phyloP scores from a whole-genome alignment of 345 rosid species.

The Gossypium longicalyx region DNA sequence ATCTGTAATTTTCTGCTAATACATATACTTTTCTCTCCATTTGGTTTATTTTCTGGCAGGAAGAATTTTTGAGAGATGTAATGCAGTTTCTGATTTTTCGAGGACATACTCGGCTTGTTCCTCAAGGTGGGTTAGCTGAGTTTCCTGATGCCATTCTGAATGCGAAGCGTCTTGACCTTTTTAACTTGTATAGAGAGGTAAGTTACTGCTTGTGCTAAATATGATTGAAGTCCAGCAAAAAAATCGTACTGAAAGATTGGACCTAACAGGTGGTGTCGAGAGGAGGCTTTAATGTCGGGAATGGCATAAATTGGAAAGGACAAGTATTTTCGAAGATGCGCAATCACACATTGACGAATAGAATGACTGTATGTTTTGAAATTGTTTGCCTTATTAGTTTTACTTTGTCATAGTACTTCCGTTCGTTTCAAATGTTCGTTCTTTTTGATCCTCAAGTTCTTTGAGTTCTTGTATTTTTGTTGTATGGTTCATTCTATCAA shows the following conservation, averaged over 20 bases:
- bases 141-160: constrained; percentile 97
- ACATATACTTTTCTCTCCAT: neutral
- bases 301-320: constrained; percentile 99
- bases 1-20: neutral
- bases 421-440: neutral
- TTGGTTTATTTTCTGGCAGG: constrained; percentile 43
- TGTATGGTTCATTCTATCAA: neutral
- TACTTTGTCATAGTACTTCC: constrained; percentile 2
- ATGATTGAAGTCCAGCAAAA: constrained; percentile 4
- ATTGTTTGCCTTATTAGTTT: constrained; percentile 3
- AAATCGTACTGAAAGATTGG: constrained; percentile 9
- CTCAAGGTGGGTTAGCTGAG: constrained; percentile 89
- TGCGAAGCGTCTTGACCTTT: constrained; percentile 94
- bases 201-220: constrained; percentile 7
- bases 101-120: constrained; percentile 95
- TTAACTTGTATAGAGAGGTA: constrained; percentile 97
- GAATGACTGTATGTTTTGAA: constrained; percentile 78
- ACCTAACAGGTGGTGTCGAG: constrained; percentile 86
- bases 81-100: constrained; percentile 92
- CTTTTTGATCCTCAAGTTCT: neutral
- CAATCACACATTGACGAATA: constrained; percentile 89
- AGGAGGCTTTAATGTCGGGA: constrained; percentile 98
- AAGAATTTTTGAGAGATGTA: constrained; percentile 95
- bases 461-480: neutral
- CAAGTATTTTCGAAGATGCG: constrained; percentile 99